phyloP scores from a whole-genome alignment of 2,329 filamentous ascomycete genomes.

The Rugonectria rugulosa region DNA sequence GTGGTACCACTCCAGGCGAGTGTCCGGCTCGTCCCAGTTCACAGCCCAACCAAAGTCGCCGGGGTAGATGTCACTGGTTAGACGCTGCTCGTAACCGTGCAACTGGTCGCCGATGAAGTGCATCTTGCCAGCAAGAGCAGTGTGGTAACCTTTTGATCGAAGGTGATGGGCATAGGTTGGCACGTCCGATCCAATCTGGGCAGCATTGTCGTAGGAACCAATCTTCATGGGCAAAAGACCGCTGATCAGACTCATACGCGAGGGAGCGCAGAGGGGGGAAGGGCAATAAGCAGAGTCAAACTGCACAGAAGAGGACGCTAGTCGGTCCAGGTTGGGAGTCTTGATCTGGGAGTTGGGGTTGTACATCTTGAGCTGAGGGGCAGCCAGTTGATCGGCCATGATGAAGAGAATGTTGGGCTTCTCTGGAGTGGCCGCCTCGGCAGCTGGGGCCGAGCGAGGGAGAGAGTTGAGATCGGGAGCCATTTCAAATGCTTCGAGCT shows the following conservation, averaged over 20 bases:
- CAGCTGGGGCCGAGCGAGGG: slow-evolving; percentile 57
- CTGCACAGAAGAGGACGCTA: slow-evolving; percentile 83
- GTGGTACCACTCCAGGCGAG: slow-evolving; percentile 92
- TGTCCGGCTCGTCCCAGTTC: slow-evolving; percentile 91
- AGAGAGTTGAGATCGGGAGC: slow-evolving; percentile 79
- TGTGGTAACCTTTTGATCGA: slow-evolving; percentile 85
- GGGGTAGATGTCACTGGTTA: slow-evolving; percentile 96
- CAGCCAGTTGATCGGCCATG: slow-evolving; percentile 95
- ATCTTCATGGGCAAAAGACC: slow-evolving; percentile 92
- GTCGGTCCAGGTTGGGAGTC: slow-evolving; percentile 86
- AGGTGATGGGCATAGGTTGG: slow-evolving; percentile 95
- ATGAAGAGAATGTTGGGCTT: slow-evolving; percentile 71
- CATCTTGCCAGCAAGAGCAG: slow-evolving; percentile 93
- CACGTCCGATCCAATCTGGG: slow-evolving; percentile 81
- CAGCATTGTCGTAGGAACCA: slow-evolving; percentile 89
- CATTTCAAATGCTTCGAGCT: slow-evolving; percentile 53
- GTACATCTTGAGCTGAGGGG: slow-evolving; percentile 90
- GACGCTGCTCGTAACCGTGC: slow-evolving; percentile 89
- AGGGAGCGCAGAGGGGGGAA: slow-evolving; percentile 89
- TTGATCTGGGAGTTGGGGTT: slow-evolving; percentile 88
- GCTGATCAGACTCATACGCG: slow-evolving; percentile 93
- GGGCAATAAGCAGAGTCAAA: slow-evolving; percentile 96
- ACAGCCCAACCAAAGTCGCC: slow-evolving; percentile 95
- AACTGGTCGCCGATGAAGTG: slow-evolving; percentile 96
- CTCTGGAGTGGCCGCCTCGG: slow-evolving; percentile 28